phyloP scores from a whole-genome alignment of 2,329 filamentous ascomycete species.

The Metarhizium guizhouense region DNA sequence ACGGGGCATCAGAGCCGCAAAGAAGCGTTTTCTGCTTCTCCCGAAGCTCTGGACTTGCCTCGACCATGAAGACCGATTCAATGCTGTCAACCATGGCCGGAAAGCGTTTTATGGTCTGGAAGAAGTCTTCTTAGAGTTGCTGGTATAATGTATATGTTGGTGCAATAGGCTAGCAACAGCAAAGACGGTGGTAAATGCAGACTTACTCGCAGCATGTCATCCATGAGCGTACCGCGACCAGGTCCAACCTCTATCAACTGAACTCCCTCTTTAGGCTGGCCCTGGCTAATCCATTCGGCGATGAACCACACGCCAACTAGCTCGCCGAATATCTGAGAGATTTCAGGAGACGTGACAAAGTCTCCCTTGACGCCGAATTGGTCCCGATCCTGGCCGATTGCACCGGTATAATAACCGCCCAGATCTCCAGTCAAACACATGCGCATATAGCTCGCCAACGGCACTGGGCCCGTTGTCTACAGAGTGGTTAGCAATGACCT shows the following conservation, averaged over 20 bases:
- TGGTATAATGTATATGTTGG: not conserved
- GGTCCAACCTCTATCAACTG: slow-evolving; percentile 92
- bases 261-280: slow-evolving; percentile 61
- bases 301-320: slow-evolving; percentile 91
- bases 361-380: slow-evolving; percentile 92
- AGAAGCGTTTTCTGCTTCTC: slow-evolving; percentile 72
- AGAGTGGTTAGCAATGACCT: not conserved
- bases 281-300: slow-evolving; percentile 93
- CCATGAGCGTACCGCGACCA: slow-evolving; percentile 91
- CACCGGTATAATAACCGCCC: slow-evolving; percentile 87
- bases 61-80: slow-evolving; percentile 85
- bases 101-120: slow-evolving; percentile 75
- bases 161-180: too few relatives aligned
- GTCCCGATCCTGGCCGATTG: slow-evolving; percentile 59
- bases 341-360: slow-evolving; percentile 95
- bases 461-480: slow-evolving; percentile 75
- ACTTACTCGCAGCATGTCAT: slow-evolving; percentile 80
- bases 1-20: slow-evolving; percentile 59
- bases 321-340: slow-evolving; percentile 95
- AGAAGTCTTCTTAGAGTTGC: slow-evolving; percentile 1
- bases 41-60: slow-evolving; percentile 77
- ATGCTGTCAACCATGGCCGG: slow-evolving; percentile 66
- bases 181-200: too few relatives aligned
- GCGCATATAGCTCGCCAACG: slow-evolving; percentile 92
- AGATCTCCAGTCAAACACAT: slow-evolving; percentile 90